Evolutionary conservation across 495 filamentous ascomycete genomes (phyloP).

Genomic region (Aspergillus carlsbadensis): DNA sequence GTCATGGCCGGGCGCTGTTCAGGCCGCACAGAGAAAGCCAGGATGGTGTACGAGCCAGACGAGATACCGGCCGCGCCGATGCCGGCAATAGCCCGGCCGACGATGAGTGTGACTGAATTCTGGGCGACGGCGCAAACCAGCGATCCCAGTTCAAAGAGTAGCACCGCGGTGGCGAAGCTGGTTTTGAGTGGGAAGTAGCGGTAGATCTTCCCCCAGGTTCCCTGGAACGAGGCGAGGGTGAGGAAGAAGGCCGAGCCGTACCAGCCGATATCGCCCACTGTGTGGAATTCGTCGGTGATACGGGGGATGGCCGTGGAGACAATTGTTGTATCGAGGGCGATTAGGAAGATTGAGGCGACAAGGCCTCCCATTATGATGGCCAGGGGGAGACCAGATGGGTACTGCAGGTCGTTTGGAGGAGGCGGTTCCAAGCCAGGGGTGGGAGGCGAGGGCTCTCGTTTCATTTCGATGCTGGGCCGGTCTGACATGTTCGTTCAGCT

Average conservation of each 20-base stretch:
- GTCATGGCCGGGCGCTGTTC: conserved; percentile 45
- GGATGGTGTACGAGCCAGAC: conserved; percentile 45
- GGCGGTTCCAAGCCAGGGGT: too few relatives aligned
- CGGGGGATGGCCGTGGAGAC: neutral
- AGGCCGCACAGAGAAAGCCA: conserved; percentile 38
- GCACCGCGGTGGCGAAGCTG: conserved; percentile 58
- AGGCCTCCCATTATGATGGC: too few relatives aligned
- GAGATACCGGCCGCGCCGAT: conserved; percentile 44
- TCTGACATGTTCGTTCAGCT: too few relatives aligned
- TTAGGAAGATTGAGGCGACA: too few relatives aligned
- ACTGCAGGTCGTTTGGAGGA: too few relatives aligned
- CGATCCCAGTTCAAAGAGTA: conserved; percentile 60
- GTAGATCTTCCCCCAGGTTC: conserved; percentile 60
- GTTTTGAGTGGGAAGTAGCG: conserved; percentile 59
- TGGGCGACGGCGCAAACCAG: conserved; percentile 70
- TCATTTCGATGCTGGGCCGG: too few relatives aligned
- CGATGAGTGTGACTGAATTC: conserved; percentile 62
- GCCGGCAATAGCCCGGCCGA: conserved; percentile 51
- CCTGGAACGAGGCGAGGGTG: conserved; percentile 44
- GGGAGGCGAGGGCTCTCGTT: too few relatives aligned
- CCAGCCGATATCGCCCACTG: conserved; percentile 58
- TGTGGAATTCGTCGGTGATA: conserved; percentile 15
- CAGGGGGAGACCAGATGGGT: too few relatives aligned
- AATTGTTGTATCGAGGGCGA: neutral
- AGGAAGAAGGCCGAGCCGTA: conserved; percentile 53